Conservation (phyloP, 2,329 filamentous ascomycete species). For the Endoconidiophora laricicola region DNA sequence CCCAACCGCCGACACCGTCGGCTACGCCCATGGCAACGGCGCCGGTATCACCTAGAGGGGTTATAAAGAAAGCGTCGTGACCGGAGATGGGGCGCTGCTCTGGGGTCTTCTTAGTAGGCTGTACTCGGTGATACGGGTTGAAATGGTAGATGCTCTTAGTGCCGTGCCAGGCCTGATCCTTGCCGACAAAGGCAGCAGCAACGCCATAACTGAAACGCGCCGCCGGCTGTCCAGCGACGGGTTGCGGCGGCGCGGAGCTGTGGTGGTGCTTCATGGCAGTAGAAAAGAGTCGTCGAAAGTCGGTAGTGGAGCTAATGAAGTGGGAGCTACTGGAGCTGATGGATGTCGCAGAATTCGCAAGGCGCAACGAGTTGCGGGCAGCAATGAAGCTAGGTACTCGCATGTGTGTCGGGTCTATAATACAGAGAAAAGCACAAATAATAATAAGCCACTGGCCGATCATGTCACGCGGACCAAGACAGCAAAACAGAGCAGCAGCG, state of each 20-base stretch:
- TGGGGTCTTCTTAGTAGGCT: conserved; percentile 35
- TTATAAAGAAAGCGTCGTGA: conserved; percentile 92
- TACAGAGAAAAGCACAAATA: conserved; percentile 11
- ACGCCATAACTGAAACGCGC: conserved; percentile 47
- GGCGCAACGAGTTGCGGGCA: conserved; percentile 13
- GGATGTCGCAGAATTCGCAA: conserved; percentile 6
- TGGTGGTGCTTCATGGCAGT: conserved; percentile 8
- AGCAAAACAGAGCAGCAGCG: neutral
- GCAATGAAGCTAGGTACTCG: conserved; percentile 12
- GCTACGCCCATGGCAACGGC: conserved; percentile 75
- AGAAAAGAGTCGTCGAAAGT: conserved; percentile 7
- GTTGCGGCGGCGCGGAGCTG: neutral
- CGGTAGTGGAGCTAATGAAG: neutral
- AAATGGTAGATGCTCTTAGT: conserved; percentile 57
- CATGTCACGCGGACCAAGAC: conserved; percentile 8
- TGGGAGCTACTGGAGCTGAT: neutral
- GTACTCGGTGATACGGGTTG: conserved; percentile 45
- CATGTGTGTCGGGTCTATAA: conserved; percentile 13
- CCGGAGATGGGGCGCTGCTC: conserved; percentile 58
- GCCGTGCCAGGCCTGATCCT: conserved; percentile 51
- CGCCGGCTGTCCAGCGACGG: neutral
- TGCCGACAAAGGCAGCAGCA: conserved; percentile 59
- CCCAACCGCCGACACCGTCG: conserved; percentile 92
- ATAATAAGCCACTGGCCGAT: conserved; percentile 13
- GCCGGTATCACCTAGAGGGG: conserved; percentile 54